Percentiles rank a stretch among this genome's conserved stretches.
These are phyloP conservation scores for Aspergillus bridgeri DNA, from an alignment of 495 filamentous ascomycete genomes.

Conservation along the genomic window DNA sequence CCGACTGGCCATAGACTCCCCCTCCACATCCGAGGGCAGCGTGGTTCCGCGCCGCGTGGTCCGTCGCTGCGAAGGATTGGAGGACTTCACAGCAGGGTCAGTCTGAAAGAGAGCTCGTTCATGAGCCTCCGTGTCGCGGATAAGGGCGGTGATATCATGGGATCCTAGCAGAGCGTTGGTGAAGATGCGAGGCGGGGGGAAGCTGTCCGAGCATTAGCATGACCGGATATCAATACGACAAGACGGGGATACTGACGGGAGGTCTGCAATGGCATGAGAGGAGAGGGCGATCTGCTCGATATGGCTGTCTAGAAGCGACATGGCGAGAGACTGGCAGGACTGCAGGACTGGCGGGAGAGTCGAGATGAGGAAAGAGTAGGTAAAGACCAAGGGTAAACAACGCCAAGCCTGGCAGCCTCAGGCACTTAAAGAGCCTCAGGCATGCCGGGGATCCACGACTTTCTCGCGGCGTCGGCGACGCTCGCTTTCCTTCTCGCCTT, in stretches of 20 bases:
- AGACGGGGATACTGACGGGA: conserved; percentile 59
- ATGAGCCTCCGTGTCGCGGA: conserved; percentile 92
- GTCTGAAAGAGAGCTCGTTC: conserved; percentile 94
- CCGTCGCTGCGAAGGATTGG: conserved; percentile 35
- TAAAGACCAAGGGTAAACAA: conserved; percentile 3
- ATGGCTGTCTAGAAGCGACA: conserved; percentile 77
- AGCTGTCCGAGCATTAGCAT: conserved; percentile 47
- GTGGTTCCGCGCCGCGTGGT: conserved; percentile 47
- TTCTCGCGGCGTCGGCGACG: neutral
- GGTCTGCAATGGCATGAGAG: conserved; percentile 74
- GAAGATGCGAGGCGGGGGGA: conserved; percentile 89
- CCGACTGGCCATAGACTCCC: conserved; percentile 48
- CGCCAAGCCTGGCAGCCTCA: neutral
- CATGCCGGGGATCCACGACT: neutral
- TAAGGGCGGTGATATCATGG: conserved; percentile 89
- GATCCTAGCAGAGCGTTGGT: conserved; percentile 85
- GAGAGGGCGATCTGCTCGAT: conserved; percentile 89
- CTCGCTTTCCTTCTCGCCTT: neutral
- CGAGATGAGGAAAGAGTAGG: too few relatives aligned
- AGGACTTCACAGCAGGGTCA: conserved; percentile 55
- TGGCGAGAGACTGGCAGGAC: conserved; percentile 23
- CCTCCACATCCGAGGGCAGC: conserved; percentile 38
- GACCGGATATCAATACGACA: conserved; percentile 1
- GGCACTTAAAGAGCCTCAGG: conserved; percentile 31
- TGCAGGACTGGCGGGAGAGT: neutral